phyloP scores from a whole-genome alignment of 2,329 filamentous ascomycete species.

The Monosporascus sp. region DNA sequence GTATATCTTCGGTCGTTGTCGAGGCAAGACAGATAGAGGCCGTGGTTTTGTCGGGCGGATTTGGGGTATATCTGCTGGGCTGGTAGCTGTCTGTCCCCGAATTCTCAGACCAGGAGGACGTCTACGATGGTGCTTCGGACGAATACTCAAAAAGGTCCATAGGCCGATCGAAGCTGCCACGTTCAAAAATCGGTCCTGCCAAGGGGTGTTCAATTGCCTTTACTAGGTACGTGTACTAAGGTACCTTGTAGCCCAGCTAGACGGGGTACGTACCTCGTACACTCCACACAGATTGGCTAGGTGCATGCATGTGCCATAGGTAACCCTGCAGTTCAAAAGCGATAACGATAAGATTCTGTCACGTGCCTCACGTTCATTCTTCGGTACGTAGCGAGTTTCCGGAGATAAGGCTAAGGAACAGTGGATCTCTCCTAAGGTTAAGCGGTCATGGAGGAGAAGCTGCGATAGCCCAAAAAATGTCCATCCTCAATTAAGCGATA shows the following conservation, averaged over 20 bases:
- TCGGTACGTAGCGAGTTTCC: not conserved
- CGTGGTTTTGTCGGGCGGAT: constrained; percentile 4
- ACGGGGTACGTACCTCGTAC: not conserved
- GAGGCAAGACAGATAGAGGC: constrained; percentile 1
- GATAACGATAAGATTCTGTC: not conserved
- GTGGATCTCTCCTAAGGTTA: no score
- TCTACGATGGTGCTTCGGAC: no score
- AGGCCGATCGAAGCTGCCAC: constrained; percentile 42
- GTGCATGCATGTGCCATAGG: no score
- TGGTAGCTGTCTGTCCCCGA: constrained; percentile 6
- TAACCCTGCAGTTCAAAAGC: no score
- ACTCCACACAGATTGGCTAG: not conserved
- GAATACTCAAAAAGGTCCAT: no score
- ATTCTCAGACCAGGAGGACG: no score
- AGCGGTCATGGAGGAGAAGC: not conserved
- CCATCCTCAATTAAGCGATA: not conserved
- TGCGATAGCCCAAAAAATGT: not conserved
- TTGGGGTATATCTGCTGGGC: constrained; percentile 1
- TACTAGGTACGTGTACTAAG: not conserved
- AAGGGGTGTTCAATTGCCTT: constrained; percentile 16
- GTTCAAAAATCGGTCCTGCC: constrained; percentile 35
- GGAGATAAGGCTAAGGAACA: not conserved
- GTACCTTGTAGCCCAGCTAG: not conserved
- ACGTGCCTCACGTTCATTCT: not conserved
- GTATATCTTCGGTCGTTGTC: not conserved